phyloP scores from a whole-genome alignment of 148 eudicot species.

The Salicornia ramosissima region DNA sequence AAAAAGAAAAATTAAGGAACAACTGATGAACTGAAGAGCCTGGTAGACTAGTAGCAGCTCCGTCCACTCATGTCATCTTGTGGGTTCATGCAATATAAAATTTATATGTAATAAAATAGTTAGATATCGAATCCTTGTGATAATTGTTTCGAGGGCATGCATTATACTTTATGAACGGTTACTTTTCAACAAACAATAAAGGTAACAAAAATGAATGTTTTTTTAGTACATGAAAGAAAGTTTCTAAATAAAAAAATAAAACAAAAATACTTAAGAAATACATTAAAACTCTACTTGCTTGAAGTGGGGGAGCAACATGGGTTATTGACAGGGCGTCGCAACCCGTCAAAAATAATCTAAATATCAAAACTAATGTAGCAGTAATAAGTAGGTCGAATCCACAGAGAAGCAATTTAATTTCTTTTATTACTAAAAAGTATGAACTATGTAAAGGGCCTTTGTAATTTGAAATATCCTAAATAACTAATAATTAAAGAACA shows the following conservation, averaged over 20 bases:
- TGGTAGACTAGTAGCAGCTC: too few species aligned
- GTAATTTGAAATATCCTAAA: too few species aligned
- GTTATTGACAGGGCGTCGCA: too few species aligned
- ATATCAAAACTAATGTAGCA: too few species aligned
- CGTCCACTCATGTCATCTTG: background rate
- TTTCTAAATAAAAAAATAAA: slow-evolving; percentile 2
- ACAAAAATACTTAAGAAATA: background rate
- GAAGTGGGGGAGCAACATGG: background rate
- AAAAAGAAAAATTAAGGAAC: too few species aligned
- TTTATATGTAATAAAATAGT: background rate
- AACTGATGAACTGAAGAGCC: too few species aligned
- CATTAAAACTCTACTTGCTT: slow-evolving; percentile 2
- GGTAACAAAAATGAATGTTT: background rate
- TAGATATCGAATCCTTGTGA: background rate
- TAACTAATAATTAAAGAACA: too few species aligned
- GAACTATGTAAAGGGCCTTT: too few species aligned
- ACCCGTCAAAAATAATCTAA: too few species aligned
- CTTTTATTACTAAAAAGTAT: too few species aligned
- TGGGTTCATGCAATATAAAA: background rate
- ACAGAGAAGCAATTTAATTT: too few species aligned
- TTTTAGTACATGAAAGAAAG: background rate
- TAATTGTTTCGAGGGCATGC: background rate
- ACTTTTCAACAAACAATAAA: slow-evolving; percentile 1
- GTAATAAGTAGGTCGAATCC: too few species aligned
- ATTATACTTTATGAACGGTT: background rate